Conservation (phyloP, 225 moss, liverwort and hornwort genomes). For the Physcomitrellopsis africana region DNA sequence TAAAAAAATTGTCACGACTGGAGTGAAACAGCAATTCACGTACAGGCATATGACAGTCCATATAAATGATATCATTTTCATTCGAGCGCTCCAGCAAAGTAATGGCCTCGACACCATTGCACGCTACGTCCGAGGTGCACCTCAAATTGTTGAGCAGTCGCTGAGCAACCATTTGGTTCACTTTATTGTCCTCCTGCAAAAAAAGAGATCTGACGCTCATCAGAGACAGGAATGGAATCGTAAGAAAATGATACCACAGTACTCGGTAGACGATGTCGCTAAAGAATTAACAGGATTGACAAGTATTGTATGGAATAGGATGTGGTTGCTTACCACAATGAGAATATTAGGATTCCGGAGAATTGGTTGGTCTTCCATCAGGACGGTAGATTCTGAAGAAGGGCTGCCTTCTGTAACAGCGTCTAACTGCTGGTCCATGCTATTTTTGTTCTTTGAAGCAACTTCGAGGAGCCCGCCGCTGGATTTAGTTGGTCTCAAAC, state of each 20-base stretch:
- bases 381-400: not conserved
- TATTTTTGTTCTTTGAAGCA: slow-evolving; percentile 32
- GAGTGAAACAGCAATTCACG: not conserved
- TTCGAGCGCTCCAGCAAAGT: slow-evolving; percentile 31
- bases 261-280: not conserved
- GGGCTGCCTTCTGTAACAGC: slow-evolving; percentile 12
- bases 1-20: not conserved
- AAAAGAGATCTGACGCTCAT: not conserved
- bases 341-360: slow-evolving; percentile 40
- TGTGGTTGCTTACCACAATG: slow-evolving; percentile 41
- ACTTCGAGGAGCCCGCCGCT: slow-evolving; percentile 27
- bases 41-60: slow-evolving; percentile 67
- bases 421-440: slow-evolving; percentile 21
- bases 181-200: slow-evolving; percentile 59
- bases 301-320: too few relatives aligned
- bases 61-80: slow-evolving; percentile 50
- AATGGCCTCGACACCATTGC: slow-evolving; percentile 56
- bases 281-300: too few relatives aligned
- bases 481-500: slow-evolving; percentile 21
- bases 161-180: slow-evolving; percentile 58
- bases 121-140: slow-evolving; percentile 51
- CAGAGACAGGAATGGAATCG: not conserved
- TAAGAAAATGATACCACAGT: not conserved
- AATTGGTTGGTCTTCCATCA: not conserved
- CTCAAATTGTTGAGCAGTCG: slow-evolving; percentile 52